A percentile compares a stretch with the other conserved stretches of the same genome.
Evolutionary conservation across 164 flowering plant species (phyloP).

Genomic region (Aristolochia californica): DNA sequence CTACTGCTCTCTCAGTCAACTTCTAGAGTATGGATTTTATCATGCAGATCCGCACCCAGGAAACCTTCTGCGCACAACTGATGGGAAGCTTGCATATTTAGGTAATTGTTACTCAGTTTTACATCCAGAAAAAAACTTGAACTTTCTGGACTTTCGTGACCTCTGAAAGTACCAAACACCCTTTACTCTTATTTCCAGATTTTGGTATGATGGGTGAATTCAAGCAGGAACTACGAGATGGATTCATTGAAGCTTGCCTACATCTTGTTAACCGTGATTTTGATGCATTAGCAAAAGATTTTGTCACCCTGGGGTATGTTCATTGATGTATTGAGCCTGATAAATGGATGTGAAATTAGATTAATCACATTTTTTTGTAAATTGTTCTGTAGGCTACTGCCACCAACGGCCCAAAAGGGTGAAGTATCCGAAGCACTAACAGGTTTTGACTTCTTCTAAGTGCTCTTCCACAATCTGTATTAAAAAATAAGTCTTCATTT

Average conservation of each 20-base stretch:
- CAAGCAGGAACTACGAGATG: conserved; percentile 79
- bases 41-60: conserved; percentile 99
- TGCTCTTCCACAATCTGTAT: too few relatives aligned
- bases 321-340: conserved; percentile 1
- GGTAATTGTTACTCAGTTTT: conserved; percentile 32
- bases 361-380: neutral
- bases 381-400: conserved; percentile 61
- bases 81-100: conserved; percentile 88
- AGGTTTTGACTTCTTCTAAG: conserved; percentile 30
- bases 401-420: conserved; percentile 75
- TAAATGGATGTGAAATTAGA: conserved; percentile 4
- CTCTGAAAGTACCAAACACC: neutral
- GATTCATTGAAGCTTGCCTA: conserved; percentile 93
- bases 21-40: conserved; percentile 89
- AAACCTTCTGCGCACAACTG: conserved; percentile 80
- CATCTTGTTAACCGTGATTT: conserved; percentile 97
- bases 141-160: neutral
- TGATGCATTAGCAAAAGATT: conserved; percentile 79
- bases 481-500: neutral
- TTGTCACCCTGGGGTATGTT: conserved; percentile 88
- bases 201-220: conserved; percentile 99
- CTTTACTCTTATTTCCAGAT: conserved; percentile 38
- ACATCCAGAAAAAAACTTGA: neutral
- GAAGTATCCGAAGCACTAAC: conserved; percentile 88
- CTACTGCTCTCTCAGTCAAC: conserved; percentile 93